phyloP scores from a whole-genome alignment of 2,329 filamentous ascomycete genomes.

The Neonectria magnoliae region DNA sequence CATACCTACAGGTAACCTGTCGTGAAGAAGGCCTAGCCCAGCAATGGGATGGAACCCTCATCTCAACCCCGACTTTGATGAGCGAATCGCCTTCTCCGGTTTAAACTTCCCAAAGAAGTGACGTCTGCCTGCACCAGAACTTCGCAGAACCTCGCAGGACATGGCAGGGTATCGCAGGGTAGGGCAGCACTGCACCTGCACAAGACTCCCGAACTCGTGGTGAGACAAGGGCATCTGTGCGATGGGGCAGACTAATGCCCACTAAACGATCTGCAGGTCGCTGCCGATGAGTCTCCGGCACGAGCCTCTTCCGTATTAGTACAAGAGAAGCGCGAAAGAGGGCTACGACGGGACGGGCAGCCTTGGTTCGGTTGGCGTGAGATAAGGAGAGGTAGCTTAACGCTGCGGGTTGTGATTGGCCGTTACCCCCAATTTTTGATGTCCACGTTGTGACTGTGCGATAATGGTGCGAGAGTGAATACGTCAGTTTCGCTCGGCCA shows the following conservation, averaged over 20 bases:
- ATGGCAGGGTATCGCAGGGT: constrained; percentile 19
- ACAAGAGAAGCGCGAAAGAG: constrained; percentile 19
- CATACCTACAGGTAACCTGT: constrained; percentile 1
- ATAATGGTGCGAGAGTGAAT: constrained; percentile 39
- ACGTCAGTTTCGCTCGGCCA: constrained; percentile 9
- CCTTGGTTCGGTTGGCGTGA: constrained; percentile 53
- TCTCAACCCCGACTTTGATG: constrained; percentile 23
- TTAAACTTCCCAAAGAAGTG: constrained; percentile 41
- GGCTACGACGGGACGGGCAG: constrained; percentile 25
- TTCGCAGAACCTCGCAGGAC: constrained; percentile 34
- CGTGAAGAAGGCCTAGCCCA: background rate
- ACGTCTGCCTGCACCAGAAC: constrained; percentile 37
- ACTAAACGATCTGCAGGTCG: constrained; percentile 39
- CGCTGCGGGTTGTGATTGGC: constrained; percentile 50
- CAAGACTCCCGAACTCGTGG: constrained; percentile 39
- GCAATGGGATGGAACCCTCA: constrained; percentile 14
- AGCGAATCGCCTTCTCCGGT: constrained; percentile 24
- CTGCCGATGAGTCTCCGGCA: constrained; percentile 37
- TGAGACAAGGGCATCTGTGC: constrained; percentile 40
- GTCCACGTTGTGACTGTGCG: constrained; percentile 51
- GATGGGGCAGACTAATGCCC: constrained; percentile 37
- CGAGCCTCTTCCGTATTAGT: constrained; percentile 43
- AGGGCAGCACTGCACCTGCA: constrained; percentile 19
- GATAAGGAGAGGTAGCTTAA: constrained; percentile 51
- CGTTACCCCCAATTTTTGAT: constrained; percentile 50